Evolutionary conservation across 2,329 filamentous ascomycete species (phyloP).

Genomic region (Septoria petroselini): DNA sequence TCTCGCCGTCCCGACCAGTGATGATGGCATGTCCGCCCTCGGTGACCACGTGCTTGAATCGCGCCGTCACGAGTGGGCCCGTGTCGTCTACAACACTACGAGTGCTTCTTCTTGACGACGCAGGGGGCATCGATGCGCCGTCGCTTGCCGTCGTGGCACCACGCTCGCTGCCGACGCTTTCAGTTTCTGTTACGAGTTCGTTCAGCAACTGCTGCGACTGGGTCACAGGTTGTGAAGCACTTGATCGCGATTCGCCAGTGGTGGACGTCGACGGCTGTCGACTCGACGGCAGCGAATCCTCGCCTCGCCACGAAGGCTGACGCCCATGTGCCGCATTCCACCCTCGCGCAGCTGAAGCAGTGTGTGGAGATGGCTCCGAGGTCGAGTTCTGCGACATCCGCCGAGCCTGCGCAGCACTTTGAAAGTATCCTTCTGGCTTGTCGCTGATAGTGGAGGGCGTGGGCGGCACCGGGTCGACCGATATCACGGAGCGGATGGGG

Average conservation of each 20-base stretch:
- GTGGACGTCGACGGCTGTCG: slow-evolving; percentile 23
- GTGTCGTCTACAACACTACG: slow-evolving; percentile 44
- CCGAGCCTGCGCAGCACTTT: slow-evolving; percentile 24
- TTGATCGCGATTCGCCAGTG: slow-evolving; percentile 13
- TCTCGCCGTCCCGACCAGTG: slow-evolving; percentile 69
- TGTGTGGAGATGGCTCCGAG: neutral
- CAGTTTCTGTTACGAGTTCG: slow-evolving; percentile 25
- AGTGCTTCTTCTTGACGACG: slow-evolving; percentile 37
- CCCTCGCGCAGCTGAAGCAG: slow-evolving; percentile 1
- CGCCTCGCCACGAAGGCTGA: slow-evolving; percentile 1
- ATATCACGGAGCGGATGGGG: slow-evolving; percentile 76
- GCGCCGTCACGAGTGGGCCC: slow-evolving; percentile 60
- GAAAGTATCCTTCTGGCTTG: slow-evolving; percentile 40
- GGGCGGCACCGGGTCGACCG: slow-evolving; percentile 58
- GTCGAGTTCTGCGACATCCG: slow-evolving; percentile 18
- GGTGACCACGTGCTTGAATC: slow-evolving; percentile 75
- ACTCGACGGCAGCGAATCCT: neutral
- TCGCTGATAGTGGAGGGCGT: slow-evolving; percentile 31
- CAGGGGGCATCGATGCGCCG: slow-evolving; percentile 29
- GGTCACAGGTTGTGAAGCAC: neutral
- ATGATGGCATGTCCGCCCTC: slow-evolving; percentile 78
- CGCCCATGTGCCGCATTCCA: slow-evolving; percentile 19
- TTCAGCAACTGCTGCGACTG: slow-evolving; percentile 21
- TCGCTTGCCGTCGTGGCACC: slow-evolving; percentile 24
- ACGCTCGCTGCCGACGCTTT: slow-evolving; percentile 19